These are phyloP conservation scores for Pichia sp. DNA, from an alignment of 1,139 yeast genomes.

Conservation along the genomic window DNA sequence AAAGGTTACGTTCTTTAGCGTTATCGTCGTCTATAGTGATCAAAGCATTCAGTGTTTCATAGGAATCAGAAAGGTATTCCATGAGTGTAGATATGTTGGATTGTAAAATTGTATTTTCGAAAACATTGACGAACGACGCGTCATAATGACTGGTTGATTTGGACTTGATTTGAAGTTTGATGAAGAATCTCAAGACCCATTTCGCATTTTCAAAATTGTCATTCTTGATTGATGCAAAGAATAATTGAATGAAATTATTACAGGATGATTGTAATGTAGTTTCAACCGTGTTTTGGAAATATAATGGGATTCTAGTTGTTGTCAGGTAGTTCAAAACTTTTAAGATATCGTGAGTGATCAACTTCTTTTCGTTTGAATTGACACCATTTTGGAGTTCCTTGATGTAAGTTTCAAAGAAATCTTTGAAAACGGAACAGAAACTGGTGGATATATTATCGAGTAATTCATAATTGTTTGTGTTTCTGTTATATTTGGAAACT, in stretches of 20 bases:
- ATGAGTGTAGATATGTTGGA: conserved; percentile 3
- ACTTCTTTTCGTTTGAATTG: background rate
- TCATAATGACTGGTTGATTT: background rate
- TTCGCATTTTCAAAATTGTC: conserved; percentile 5
- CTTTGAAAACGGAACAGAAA: conserved; percentile 11
- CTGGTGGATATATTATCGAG: conserved; percentile 10
- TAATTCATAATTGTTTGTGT: conserved; percentile 8
- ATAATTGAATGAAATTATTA: conserved; percentile 1
- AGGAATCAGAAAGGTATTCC: background rate
- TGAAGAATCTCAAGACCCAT: conserved; percentile 15
- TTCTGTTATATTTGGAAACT: conserved; percentile 15
- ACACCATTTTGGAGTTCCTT: background rate
- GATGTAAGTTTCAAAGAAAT: conserved; percentile 10
- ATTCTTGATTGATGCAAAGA: background rate
- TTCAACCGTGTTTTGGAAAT: conserved; percentile 3
- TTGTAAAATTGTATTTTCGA: conserved; percentile 1
- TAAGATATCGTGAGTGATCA: conserved; percentile 9
- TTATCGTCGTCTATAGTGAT: conserved; percentile 4
- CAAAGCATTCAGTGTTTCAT: background rate
- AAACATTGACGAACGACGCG: background rate
- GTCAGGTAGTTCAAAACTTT: conserved; percentile 8
- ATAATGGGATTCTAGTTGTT: conserved; percentile 1
- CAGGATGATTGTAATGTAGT: conserved; percentile 3
- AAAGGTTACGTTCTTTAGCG: conserved; percentile 6
- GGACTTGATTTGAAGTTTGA: conserved; percentile 10